Percentiles rank a stretch among this genome's conserved stretches.
phyloP scores from a whole-genome alignment of 768 basidiomycete species.

The Leucocoprinus leucothites region DNA sequence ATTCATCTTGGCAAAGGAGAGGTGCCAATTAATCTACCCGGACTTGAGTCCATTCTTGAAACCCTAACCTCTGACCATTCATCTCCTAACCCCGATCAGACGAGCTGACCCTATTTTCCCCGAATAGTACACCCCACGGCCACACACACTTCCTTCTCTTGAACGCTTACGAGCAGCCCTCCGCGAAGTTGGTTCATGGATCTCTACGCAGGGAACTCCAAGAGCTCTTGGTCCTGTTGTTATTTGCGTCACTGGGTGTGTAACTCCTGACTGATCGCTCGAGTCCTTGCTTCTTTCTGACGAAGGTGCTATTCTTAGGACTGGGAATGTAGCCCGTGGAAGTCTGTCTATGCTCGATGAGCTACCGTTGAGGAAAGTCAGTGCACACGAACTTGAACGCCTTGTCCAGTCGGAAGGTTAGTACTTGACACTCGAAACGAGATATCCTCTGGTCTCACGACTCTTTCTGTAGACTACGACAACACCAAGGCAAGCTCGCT shows the following conservation, averaged over 20 bases:
- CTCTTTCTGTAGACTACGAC: conserved; percentile 42
- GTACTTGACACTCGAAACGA: conserved; percentile 11
- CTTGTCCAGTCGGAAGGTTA: conserved; percentile 54
- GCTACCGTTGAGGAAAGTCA: conserved; percentile 61
- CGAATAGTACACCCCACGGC: conserved; percentile 72
- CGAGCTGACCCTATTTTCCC: neutral
- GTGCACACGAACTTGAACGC: conserved; percentile 50
- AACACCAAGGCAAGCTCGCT: conserved; percentile 57
- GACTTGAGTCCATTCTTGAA: neutral
- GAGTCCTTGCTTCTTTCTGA: neutral
- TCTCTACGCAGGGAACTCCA: conserved; percentile 57
- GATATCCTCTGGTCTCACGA: neutral
- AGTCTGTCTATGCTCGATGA: conserved; percentile 69
- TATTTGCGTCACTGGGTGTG: conserved; percentile 80
- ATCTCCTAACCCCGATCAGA: conserved; percentile 9
- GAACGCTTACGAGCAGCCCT: conserved; percentile 49
- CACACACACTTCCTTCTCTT: conserved; percentile 68
- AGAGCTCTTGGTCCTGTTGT: conserved; percentile 71
- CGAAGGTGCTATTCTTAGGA: conserved; percentile 34
- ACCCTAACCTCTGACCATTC: conserved; percentile 2
- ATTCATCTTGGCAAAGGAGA: no score
- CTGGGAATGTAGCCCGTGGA: conserved; percentile 81
- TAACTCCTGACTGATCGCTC: neutral
- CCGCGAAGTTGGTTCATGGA: conserved; percentile 51
- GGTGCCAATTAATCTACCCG: neutral